phyloP scores from a whole-genome alignment of 306 rosid genomes.

The Delonix regia region DNA sequence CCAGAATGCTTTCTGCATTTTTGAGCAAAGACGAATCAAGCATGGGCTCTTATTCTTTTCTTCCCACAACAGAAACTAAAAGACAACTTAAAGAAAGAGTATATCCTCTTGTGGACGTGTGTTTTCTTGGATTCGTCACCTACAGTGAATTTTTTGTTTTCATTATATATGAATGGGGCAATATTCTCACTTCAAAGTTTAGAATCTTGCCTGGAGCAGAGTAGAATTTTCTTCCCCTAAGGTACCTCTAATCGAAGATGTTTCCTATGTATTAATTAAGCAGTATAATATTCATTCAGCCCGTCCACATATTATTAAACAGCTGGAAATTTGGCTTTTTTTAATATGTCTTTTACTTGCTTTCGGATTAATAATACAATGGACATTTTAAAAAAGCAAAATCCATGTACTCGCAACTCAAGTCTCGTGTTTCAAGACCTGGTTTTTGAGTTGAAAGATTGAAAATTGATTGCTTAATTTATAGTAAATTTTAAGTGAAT shows the following conservation, averaged over 20 bases:
- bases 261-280: constrained; percentile 29
- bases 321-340: constrained; percentile 19
- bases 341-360: not conserved
- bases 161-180: not conserved
- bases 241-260: constrained; percentile 35
- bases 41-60: too few species aligned
- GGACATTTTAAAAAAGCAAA: constrained; percentile 25
- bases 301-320: constrained; percentile 7
- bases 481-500: not conserved
- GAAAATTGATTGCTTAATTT: not conserved
- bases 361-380: not conserved
- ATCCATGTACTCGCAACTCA: not conserved
- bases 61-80: not conserved
- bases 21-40: not conserved
- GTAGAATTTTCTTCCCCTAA: constrained; percentile 26
- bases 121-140: constrained; percentile 39
- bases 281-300: constrained; percentile 27
- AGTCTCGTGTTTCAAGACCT: not conserved
- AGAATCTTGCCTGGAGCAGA: constrained; percentile 2
- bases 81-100: not conserved
- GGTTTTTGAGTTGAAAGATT: not conserved
- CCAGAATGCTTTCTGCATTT: constrained; percentile 21
- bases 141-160: not conserved
- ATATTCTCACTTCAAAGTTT: not conserved
- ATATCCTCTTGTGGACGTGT: constrained; percentile 12